Evolutionary conservation across 1,284 basidiomycete species (phyloP).

Genomic region (Ganoderma leucocontextum): DNA sequence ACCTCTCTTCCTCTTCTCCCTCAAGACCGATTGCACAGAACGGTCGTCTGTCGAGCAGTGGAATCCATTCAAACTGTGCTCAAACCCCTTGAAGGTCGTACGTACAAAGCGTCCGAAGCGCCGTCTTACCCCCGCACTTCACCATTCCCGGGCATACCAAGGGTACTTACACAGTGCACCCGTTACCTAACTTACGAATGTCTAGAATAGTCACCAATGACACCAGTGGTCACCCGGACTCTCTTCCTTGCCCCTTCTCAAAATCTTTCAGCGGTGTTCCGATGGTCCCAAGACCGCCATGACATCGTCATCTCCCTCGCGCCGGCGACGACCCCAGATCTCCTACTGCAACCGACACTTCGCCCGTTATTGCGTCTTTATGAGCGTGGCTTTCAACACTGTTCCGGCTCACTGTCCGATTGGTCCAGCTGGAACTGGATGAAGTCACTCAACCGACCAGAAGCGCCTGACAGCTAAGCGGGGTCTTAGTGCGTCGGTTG

Average conservation of each 20-base stretch:
- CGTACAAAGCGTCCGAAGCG: neutral
- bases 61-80: neutral
- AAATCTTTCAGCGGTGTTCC: neutral
- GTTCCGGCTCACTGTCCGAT: constrained; percentile 17
- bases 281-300: neutral
- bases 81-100: too few relatives aligned
- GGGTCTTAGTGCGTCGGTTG: constrained; percentile 1
- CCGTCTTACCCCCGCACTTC: neutral
- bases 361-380: constrained; percentile 8
- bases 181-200: neutral
- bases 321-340: neutral
- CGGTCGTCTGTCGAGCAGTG: too few relatives aligned
- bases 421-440: constrained; percentile 16
- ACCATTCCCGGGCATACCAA: neutral
- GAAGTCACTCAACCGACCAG: neutral
- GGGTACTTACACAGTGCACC: neutral
- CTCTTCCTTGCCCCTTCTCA: neutral
- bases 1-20: too few relatives aligned
- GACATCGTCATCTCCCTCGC: neutral
- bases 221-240: neutral
- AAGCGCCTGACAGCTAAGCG: neutral
- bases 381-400: constrained; percentile 11
- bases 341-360: constrained; percentile 6
- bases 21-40: too few relatives aligned
- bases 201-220: neutral